These are phyloP conservation scores for Cinchona pubescens DNA, from an alignment of 257 asterid species.

Conservation along the genomic window DNA sequence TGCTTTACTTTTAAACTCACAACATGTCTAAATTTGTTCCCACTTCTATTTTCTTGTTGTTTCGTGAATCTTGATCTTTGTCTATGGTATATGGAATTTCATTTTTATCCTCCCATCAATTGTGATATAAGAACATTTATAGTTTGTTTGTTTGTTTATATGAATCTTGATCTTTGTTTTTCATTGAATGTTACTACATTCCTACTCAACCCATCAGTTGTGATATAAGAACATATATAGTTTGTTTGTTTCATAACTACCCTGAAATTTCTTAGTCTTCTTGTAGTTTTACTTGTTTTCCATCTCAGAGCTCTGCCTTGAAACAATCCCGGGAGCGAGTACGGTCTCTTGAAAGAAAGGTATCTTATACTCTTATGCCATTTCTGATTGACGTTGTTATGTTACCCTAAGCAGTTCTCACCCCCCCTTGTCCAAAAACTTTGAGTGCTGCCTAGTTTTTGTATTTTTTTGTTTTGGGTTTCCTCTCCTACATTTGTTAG, in stretches of 20 bases:
- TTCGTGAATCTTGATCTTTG: neutral
- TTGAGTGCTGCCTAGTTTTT: too few species aligned
- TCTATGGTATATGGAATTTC: neutral
- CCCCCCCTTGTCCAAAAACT: neutral
- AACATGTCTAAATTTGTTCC: constrained; percentile 9
- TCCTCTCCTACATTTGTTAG: neutral
- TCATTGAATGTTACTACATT: neutral
- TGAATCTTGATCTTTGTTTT: neutral
- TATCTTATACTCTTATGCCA: constrained; percentile 19
- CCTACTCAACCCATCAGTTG: neutral
- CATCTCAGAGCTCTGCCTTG: constrained; percentile 70
- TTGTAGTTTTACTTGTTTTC: constrained; percentile 17
- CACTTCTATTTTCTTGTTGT: neutral
- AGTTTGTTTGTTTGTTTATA: too few species aligned
- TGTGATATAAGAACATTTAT: too few species aligned
- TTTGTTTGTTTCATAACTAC: neutral
- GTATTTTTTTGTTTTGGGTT: neutral
- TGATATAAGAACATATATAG: too few species aligned
- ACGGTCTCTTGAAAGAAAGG: constrained; percentile 79
- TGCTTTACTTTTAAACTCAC: constrained; percentile 18
- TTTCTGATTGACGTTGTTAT: neutral
- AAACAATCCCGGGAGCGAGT: constrained; percentile 79
- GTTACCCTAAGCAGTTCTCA: neutral
- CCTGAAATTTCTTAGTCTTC: constrained; percentile 19
- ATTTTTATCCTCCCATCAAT: too few species aligned